Evolutionary conservation across 2,329 filamentous ascomycete genomes (phyloP), one percentile per base, ranked within the genome.

Genomic region (Emericellopsis cladophorae): DNA sequence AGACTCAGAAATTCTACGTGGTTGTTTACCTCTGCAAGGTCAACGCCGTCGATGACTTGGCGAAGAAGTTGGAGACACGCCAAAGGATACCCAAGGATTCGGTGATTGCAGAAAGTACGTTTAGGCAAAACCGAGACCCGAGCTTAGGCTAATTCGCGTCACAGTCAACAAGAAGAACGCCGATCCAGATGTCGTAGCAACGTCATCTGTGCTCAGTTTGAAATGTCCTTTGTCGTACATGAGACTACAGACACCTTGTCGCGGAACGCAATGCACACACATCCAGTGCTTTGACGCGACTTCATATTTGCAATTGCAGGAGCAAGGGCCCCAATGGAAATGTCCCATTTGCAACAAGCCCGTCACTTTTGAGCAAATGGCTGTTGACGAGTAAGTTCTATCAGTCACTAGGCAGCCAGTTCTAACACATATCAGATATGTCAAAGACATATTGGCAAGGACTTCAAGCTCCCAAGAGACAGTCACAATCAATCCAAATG

Each of bases 321-420:
- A 96, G 57, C 92, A 98, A 65, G 90, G 87, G 0, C 92, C 92
- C 0, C 93, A 92, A 15, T 98, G 92, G 92, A 71, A 79, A n/a
- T 98, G 92, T 53, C 92, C 92, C 1, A 81, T 95, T 18, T 98
- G 92, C 66, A 90, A 82, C 60, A 93, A 89, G 54, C 63, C 76
- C 0, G 81, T 88, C 2, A 77, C 80, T 0, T 98, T 86, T 58
- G 83, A 90, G 39, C 79, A 76, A 37, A 65, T 98, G 21, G 87
- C 86, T 10, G 78, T 96, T 24, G 92, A 98, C 50, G 84, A 92
- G 76, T 92, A 68, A 61, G 78, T 64, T 36, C 22, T 21, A 21
- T 9, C 4, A 35, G 32, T 5, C 32, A 31, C 22, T 43, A 33
- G 36, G 45, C 53, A 41, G 53, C 22, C 15, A 6, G 6, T 2